Base-by-base conservation (phyloP, 306 rosid genomes). In the Lotus japonicus region DNA sequence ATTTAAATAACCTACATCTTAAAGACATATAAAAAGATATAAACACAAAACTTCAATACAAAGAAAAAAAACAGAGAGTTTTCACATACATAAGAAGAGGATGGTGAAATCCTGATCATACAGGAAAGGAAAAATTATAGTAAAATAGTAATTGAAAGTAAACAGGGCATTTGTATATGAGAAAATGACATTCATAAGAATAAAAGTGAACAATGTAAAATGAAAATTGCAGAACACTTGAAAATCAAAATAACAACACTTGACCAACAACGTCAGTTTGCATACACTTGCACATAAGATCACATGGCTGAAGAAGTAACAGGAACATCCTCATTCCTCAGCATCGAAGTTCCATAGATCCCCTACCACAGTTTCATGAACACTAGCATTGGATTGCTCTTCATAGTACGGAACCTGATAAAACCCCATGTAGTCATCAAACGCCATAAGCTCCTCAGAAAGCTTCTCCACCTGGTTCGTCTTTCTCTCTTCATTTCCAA, bases 361-460 rank as follows among this genome's bases (percentile, higher is more conserved):
- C 16, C 78, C 87, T 15, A 86, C 80, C 12, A 81, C 57, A 51
- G 71, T 82, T 66, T 86, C 90, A 71, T 82, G 85, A 6, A 71
- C 66, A 58, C 0, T 18, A 6, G 64, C 4, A 62, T 46, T 76
- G n/a, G n/a, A n/a, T n/a, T n/a, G n/a, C n/a, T n/a, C 90, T 23
- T 90, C 92, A 7, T 77, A 80, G 73, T 72, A 90, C 0, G 92
- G 97, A 63, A 88, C 73, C 84, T 90, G 87, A 79, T 88, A 88
- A 28, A 90, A 88, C 51, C 85, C 81, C 86, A 84, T 87, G 82
- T 17, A 77, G 50, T 77, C 71, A 79, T 90, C 92, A 31, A 77
- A 90, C 57, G 92, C 88, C 90, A 88, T 79, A 9, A 90, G 51
- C 77, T 90, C 95, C 78, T 90, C 87, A 0, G 97, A 87, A 3